Evolutionary conservation across 495 filamentous ascomycete genomes (phyloP), one percentile per base, ranked within the genome.

Genomic region (Trichoderma reesei): DNA sequence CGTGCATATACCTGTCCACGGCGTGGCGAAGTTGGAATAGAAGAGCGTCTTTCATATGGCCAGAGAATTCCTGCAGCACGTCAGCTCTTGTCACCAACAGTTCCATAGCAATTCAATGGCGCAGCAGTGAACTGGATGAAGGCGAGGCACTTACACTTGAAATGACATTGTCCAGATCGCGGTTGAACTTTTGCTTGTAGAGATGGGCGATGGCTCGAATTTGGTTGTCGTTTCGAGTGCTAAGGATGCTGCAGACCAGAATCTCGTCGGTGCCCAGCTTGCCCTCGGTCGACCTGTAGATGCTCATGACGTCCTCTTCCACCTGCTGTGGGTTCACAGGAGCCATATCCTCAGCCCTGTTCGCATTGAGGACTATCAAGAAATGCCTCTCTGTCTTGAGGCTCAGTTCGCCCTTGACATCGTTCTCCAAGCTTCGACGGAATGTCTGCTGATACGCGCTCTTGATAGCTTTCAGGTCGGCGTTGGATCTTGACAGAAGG

Each of bases 1-100:
- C 92, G 54, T 89, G 83, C 82, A 88, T 86, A 31, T 88, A 89
- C 61, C 87, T 88, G 69, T 98, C 90, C 11, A 83, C 75, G 5
- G 89, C 94, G 0, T 84, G 80, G n/a, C 82, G 82, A 5, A 96
- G 76, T 74, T 96, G 90, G 62, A 83, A 84, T 46, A 92, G 72
- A n/a, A 96, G 75, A 0, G 91, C 91, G 34, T 88, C 82, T 74
- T 92, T 83, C 91, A 97, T 96, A 69, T 98, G 93, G 0, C 92
- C 93, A 1, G 86, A 88, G 75, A 96, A 96, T 70, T 94, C 87
- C 76, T 84, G 56, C 44, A 5, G 1, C n/a, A 13, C 41, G 41
- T 39, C 41, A 42, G 37, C 20, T 13, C 59, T 41, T 61, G 59
- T 3, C 41, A 6, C 1, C 10, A 31, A 14, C 36, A 39, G 20